Evolutionary conservation across 345 rosid genomes (phyloP).

Genomic region (Citrus australasica): DNA sequence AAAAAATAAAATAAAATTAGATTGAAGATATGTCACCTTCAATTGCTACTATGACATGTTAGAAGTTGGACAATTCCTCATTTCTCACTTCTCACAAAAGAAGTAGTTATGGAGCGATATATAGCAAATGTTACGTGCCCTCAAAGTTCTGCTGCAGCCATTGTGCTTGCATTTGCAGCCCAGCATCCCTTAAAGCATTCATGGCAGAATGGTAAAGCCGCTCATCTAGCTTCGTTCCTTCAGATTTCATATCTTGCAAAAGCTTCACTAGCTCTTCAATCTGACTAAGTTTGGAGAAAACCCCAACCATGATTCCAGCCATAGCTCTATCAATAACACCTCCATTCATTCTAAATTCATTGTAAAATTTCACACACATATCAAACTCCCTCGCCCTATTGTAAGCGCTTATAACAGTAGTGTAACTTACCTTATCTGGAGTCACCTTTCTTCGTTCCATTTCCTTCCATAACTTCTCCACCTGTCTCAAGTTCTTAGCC

Average conservation of each 20-base stretch:
- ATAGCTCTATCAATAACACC: slow-evolving; percentile 64
- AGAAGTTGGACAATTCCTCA: background rate
- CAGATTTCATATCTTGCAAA: slow-evolving; percentile 59
- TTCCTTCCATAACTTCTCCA: slow-evolving; percentile 82
- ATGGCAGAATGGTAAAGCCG: slow-evolving; percentile 64
- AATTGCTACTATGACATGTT: background rate
- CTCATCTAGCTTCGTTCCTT: slow-evolving; percentile 54
- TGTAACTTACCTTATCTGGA: slow-evolving; percentile 83
- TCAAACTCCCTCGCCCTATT: slow-evolving; percentile 61
- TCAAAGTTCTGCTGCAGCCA: slow-evolving; percentile 69
- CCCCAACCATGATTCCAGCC: slow-evolving; percentile 85
- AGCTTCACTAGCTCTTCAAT: slow-evolving; percentile 69
- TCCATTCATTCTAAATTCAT: slow-evolving; percentile 53
- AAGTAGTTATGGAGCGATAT: background rate
- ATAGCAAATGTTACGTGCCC: slow-evolving; percentile 5
- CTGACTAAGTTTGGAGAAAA: slow-evolving; percentile 67
- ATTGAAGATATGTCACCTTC: background rate
- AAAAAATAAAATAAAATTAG: background rate
- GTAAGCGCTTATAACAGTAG: slow-evolving; percentile 64
- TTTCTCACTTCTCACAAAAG: background rate
- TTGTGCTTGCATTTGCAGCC: slow-evolving; percentile 49
- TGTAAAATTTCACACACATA: slow-evolving; percentile 49
- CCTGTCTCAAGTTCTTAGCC: slow-evolving; percentile 58
- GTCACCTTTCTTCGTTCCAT: slow-evolving; percentile 66
- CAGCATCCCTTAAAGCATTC: slow-evolving; percentile 78